Evolutionary conservation across 1,284 basidiomycete genomes (phyloP), one percentile per base, ranked within the genome.

Genomic region (Boletus mariae): DNA sequence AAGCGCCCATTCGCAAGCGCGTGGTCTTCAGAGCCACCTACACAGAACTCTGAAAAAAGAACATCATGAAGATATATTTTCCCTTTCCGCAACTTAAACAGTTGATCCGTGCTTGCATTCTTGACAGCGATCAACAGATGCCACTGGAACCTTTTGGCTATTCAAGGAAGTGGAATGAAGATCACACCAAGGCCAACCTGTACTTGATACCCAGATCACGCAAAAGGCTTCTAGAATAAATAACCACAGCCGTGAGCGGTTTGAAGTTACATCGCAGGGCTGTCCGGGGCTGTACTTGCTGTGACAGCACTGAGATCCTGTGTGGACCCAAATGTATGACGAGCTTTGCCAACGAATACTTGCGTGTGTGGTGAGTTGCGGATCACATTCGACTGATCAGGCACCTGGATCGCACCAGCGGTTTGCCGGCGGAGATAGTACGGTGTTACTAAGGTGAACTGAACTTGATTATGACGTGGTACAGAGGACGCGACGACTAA

Each of bases 231-330:
- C 37, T 23, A n/a, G 37, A 40, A 40, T 2, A 15, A 38, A 31
- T 4, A 23, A 41, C 34, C 49, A 45, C 42, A 49, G 57, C 49
- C 28, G 23, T 11, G 17, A 15, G 46, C 25, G 7, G 31, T 34
- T 28, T 15, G 11, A 17, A 45, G 42, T 37, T 45, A 38, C n/a
- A 48, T 28, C 29, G n/a, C 12, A 9, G 13, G 52, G 62, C 61
- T 63, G 58, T 63, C 59, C 55, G 8, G 8, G 11, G 58, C 65
- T 59, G 54, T 67, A 23, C 15, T 12, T 56, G 58, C 55, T 65
- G 52, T 59, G 51, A 3, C 2, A 17, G 48, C 26, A 37, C 42
- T 40, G 47, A 13, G 4, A 47, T 54, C 58, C 62, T 59, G 64
- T 59, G 61, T 29, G 13, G 29, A 47, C n/a, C 23, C 1, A 32